A percentile compares a stretch with the other conserved stretches of the same genome.
Conservation (phyloP, 106 monocot species). For the Dendrobium chrysotoxum region DNA sequence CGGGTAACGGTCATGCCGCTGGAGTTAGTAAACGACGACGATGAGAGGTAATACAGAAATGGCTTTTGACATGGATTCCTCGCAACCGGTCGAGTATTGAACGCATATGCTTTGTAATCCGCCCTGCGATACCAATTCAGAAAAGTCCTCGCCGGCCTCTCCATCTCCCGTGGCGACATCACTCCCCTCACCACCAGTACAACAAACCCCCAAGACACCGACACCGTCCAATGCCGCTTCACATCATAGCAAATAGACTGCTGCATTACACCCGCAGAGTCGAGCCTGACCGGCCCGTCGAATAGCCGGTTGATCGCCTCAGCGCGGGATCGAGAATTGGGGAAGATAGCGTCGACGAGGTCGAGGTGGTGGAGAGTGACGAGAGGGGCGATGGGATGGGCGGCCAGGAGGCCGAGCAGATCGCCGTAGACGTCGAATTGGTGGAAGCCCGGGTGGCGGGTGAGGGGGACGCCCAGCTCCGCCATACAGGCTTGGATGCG, state of each 20-base stretch:
- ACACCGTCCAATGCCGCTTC: constrained; percentile 54
- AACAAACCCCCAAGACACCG: constrained; percentile 87
- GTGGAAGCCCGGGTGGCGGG: constrained; percentile 57
- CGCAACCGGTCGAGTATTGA: constrained; percentile 78
- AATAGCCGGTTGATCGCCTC: constrained; percentile 43
- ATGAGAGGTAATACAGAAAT: constrained; percentile 49
- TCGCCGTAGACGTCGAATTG: constrained; percentile 89
- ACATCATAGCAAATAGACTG: constrained; percentile 84
- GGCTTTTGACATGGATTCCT: constrained; percentile 79
- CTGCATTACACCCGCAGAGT: constrained; percentile 72
- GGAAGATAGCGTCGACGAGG: constrained; percentile 71
- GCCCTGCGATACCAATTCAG: constrained; percentile 78
- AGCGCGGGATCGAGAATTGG: constrained; percentile 18
- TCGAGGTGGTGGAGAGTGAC: constrained; percentile 86
- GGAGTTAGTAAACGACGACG: constrained; percentile 10
- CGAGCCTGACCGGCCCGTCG: constrained; percentile 59
- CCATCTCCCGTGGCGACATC: constrained; percentile 87
- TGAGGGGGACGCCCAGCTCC: constrained; percentile 62
- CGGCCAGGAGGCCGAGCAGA: constrained; percentile 72
- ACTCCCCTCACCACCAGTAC: constrained; percentile 63
- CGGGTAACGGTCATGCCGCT: constrained; percentile 41
- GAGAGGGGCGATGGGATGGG: constrained; percentile 76
- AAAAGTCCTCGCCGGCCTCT: constrained; percentile 87
- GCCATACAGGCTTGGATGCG: constrained; percentile 76
- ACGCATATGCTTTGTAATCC: constrained; percentile 73